Evolutionary conservation across 1,284 basidiomycete genomes (phyloP), one percentile per base, ranked within the genome.

Genomic region (Mycosarcoma mackinlayi): DNA sequence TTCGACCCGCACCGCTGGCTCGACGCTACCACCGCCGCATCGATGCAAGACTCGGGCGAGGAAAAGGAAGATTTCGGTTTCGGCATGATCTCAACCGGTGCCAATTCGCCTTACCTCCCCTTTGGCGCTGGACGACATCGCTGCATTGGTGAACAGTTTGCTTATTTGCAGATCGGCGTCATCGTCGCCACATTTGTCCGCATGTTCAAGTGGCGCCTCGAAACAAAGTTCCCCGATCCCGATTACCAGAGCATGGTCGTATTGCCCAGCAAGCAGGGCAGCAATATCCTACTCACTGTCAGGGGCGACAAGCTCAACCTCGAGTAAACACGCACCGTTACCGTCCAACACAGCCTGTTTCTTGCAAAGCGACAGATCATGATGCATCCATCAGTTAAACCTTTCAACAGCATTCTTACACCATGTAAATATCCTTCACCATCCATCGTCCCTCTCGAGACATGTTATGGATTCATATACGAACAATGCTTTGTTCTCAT

Each of bases 141-240:
- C 57, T 97, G 94, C 84, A 95, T 96, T 72, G 94, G 94, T 71
- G 94, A 96, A 85, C 92, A 93, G 88, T 98, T 98, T 80, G 96
- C 96, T 14, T 95, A 97, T 83, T 84, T 98, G 54, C 96, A 99
- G 84, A 86, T 98, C 24, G 91, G 93, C 40, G 90, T 90, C 6
- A 87, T 98, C 81, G 85, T 98, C 65, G 84, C 89, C 8, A 92
- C 90, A 10, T 83, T 98, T 61, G 85, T 98, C 35, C 89, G 94
- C 53, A 85, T 87, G 59, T 86, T 92, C 65, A 91, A 92, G 81
- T 82, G 97, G 82, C 87, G 87, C 52, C 85, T 96, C 34, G 65
- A 64, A 1, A 82, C 84, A 3, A 86, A 62, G 8, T 82, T 98
- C 64, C 94, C 96, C 3, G 86, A 87, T 42, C 89, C 94, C 58